These are phyloP conservation scores for Penicillium crustosum DNA, from an alignment of 2,329 filamentous ascomycete genomes.

Conservation along the genomic window DNA sequence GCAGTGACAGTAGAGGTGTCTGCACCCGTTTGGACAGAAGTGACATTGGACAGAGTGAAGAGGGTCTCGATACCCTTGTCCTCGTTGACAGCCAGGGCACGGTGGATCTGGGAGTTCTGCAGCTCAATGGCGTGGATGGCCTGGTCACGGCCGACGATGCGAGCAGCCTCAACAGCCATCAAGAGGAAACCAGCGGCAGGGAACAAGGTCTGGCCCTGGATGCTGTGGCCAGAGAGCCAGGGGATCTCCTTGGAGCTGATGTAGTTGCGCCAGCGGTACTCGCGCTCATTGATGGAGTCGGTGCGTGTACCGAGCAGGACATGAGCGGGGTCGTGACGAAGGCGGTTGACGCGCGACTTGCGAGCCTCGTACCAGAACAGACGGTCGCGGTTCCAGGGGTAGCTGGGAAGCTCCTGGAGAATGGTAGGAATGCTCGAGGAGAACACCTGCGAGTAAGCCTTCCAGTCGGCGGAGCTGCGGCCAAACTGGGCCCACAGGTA, in stretches of 20 bases:
- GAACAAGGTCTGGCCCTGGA: constrained; percentile 23
- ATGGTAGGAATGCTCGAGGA: background rate
- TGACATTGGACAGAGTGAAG: background rate
- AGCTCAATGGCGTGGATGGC: constrained; percentile 2
- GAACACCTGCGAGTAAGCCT: background rate
- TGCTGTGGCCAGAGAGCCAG: constrained; percentile 49
- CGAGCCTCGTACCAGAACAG: constrained; percentile 7
- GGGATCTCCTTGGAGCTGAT: constrained; percentile 43
- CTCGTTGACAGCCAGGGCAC: background rate
- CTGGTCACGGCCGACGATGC: background rate
- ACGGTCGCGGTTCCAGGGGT: constrained; percentile 14
- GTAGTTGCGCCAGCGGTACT: constrained; percentile 46
- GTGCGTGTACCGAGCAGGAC: constrained; percentile 7
- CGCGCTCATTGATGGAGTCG: constrained; percentile 3
- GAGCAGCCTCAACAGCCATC: constrained; percentile 23
- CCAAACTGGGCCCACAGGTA: constrained; percentile 8
- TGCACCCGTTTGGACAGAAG: background rate
- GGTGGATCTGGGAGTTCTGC: background rate
- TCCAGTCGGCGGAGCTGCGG: background rate
- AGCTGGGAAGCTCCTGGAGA: constrained; percentile 13
- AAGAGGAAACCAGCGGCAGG: constrained; percentile 18
- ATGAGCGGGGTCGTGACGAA: background rate
- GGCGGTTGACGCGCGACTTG: background rate
- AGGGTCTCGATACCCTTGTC: background rate
- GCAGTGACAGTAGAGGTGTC: background rate